A percentile compares a stretch with the other conserved stretches of the same genome.
These are phyloP conservation scores for Sordariomycetes sp. DNA, from an alignment of 2,329 filamentous ascomycete genomes.

Conservation along the genomic window DNA sequence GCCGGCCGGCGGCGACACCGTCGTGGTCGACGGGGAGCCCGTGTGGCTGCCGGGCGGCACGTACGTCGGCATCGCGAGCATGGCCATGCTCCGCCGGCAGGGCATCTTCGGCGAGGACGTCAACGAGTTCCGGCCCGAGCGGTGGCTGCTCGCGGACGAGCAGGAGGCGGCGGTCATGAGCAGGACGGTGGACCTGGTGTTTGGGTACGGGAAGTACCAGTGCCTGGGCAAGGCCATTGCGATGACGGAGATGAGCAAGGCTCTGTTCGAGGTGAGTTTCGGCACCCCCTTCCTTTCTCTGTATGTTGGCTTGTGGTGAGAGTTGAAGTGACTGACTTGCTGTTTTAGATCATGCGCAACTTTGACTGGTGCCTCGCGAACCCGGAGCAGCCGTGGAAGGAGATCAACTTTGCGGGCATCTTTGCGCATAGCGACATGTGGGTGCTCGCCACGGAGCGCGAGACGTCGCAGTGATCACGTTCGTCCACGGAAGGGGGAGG, in stretches of 20 bases:
- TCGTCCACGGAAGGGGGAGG: background rate
- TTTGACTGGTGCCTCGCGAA: constrained; percentile 10
- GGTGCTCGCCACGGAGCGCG: constrained; percentile 7
- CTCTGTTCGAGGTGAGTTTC: constrained; percentile 27
- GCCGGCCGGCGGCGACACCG: constrained; percentile 17
- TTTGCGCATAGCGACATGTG: constrained; percentile 8
- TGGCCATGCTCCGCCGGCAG: constrained; percentile 20
- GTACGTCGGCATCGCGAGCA: constrained; percentile 18
- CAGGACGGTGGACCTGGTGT: constrained; percentile 23
- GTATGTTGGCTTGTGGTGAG: background rate
- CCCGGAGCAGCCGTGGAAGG: constrained; percentile 8
- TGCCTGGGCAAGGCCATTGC: constrained; percentile 27
- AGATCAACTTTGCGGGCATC: constrained; percentile 7
- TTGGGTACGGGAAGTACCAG: constrained; percentile 25
- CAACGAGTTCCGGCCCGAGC: constrained; percentile 20
- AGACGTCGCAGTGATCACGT: background rate
- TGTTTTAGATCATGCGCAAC: constrained; percentile 6
- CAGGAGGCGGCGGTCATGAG: constrained; percentile 22
- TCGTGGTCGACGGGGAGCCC: constrained; percentile 21
- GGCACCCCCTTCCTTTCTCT: background rate
- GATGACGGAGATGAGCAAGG: constrained; percentile 25
- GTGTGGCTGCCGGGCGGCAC: constrained; percentile 20
- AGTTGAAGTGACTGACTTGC: background rate
- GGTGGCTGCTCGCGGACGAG: constrained; percentile 25
- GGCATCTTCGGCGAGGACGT: constrained; percentile 23